These are phyloP conservation scores for Alternaria dauci DNA, from an alignment of 2,329 filamentous ascomycete species.

Conservation along the genomic window DNA sequence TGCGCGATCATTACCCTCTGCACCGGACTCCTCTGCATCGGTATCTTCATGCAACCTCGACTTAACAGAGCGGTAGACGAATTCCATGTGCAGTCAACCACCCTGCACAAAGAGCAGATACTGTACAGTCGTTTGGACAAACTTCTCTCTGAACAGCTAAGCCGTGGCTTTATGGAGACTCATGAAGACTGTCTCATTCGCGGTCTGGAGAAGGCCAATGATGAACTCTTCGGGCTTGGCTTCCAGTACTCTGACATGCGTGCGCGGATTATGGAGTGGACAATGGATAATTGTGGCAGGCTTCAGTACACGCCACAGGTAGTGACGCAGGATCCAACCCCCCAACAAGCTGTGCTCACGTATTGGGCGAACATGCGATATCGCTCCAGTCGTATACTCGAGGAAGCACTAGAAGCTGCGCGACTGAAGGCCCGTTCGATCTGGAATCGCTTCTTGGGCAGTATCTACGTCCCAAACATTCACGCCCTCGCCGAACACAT, in stretches of 20 bases:
- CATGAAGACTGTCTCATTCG: slow-evolving; percentile 39
- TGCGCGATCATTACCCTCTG: slow-evolving; percentile 14
- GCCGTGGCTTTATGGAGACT: slow-evolving; percentile 26
- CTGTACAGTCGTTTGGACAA: slow-evolving; percentile 16
- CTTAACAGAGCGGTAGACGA: slow-evolving; percentile 14
- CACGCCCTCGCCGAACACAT: not conserved
- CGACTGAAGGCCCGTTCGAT: slow-evolving; percentile 2
- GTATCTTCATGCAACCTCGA: slow-evolving; percentile 9
- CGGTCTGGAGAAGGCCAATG: slow-evolving; percentile 24
- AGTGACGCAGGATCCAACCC: slow-evolving; percentile 1
- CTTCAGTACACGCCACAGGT: slow-evolving; percentile 30
- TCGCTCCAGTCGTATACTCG: not conserved
- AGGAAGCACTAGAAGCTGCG: slow-evolving; percentile 2
- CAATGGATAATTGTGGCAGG: slow-evolving; percentile 29
- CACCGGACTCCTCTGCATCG: slow-evolving; percentile 9
- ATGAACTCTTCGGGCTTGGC: slow-evolving; percentile 13
- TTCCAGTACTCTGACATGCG: slow-evolving; percentile 28
- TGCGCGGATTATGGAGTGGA: slow-evolving; percentile 32
- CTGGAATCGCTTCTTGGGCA: not conserved
- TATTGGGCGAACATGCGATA: slow-evolving; percentile 8
- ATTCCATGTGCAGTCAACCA: not conserved
- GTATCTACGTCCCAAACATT: not conserved
- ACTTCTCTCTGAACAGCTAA: slow-evolving; percentile 17
- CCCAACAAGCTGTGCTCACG: slow-evolving; percentile 12
- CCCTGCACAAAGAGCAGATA: slow-evolving; percentile 9